Conservation (phyloP, 345 rosid genomes). For the Salix dunnii region DNA sequence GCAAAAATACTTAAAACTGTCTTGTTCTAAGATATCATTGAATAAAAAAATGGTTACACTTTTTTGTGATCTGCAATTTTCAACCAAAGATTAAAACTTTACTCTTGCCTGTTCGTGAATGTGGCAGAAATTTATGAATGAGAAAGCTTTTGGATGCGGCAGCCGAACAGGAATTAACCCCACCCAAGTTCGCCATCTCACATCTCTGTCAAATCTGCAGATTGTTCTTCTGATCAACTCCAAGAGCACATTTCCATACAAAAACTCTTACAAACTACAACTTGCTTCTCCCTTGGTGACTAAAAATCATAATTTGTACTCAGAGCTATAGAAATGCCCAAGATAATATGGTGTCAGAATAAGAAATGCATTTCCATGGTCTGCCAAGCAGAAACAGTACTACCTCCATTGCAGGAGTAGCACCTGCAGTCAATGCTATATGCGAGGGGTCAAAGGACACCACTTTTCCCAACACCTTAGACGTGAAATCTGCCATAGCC, state of each 20-base stretch:
- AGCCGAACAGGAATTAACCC: slow-evolving; percentile 85
- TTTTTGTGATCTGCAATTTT: background rate
- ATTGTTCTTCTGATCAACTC: slow-evolving; percentile 14
- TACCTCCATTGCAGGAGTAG: slow-evolving; percentile 84
- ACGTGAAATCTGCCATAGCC: slow-evolving; percentile 87
- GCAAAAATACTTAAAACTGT: background rate
- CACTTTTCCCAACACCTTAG: slow-evolving; percentile 48
- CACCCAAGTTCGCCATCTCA: slow-evolving; percentile 74
- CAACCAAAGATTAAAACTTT: slow-evolving; percentile 12
- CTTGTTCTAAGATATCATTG: slow-evolving; percentile 3
- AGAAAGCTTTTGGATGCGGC: slow-evolving; percentile 55
- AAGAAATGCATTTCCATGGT: slow-evolving; percentile 82
- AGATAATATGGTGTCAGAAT: slow-evolving; percentile 89
- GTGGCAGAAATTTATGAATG: slow-evolving; percentile 51
- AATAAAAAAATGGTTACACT: slow-evolving; percentile 13
- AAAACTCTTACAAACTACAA: background rate
- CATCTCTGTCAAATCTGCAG: slow-evolving; percentile 83
- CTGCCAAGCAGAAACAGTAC: slow-evolving; percentile 82
- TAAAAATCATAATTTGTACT: background rate
- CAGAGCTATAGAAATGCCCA: slow-evolving; percentile 44
- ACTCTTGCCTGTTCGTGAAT: slow-evolving; percentile 39
- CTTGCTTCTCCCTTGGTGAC: background rate
- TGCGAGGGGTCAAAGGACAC: slow-evolving; percentile 67
- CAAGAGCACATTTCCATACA: background rate
- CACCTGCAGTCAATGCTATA: slow-evolving; percentile 73